phyloP scores from a whole-genome alignment of 208 protist species.

The Trypanosoma conorhini region DNA sequence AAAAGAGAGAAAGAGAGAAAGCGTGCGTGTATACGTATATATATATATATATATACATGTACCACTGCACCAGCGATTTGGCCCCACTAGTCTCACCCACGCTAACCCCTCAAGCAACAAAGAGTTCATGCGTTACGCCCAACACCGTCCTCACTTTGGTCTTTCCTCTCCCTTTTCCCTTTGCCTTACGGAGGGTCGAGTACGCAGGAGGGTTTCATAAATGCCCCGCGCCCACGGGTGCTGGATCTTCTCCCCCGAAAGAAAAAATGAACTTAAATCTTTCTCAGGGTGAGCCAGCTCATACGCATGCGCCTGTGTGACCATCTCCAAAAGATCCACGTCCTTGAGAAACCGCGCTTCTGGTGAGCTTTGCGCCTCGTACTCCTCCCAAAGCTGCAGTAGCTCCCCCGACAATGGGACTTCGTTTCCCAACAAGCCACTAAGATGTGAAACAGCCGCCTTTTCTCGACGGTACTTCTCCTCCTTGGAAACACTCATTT shows the following conservation, averaged over 20 bases:
- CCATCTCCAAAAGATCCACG: constrained; percentile 93
- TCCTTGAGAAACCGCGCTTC: constrained; percentile 91
- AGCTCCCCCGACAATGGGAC: constrained; percentile 57
- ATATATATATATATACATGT: background rate
- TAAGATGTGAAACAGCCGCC: constrained; percentile 60
- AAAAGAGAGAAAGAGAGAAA: background rate
- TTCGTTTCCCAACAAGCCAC: constrained; percentile 32
- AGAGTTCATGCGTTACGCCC: background rate
- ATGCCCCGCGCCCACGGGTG: constrained; percentile 80
- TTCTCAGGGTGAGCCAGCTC: constrained; percentile 67
- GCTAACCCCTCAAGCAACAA: too few relatives aligned
- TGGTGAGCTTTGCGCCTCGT: constrained; percentile 78
- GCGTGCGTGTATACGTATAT: background rate
- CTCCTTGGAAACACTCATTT: constrained; percentile 81
- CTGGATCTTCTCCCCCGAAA: constrained; percentile 61
- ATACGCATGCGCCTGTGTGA: constrained; percentile 89
- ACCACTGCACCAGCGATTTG: background rate
- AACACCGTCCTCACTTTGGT: background rate
- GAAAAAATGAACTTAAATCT: constrained; percentile 79
- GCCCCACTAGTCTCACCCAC: background rate
- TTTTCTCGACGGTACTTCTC: constrained; percentile 74
- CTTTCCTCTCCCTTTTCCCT: background rate
- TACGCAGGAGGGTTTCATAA: constrained; percentile 55
- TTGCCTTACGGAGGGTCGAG: constrained; percentile 18
- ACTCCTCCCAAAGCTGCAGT: constrained; percentile 76